Evolutionary conservation across 257 asterid genomes (phyloP), one percentile per base, ranked within the genome.

Genomic region (Ophiorrhiza pumila): DNA sequence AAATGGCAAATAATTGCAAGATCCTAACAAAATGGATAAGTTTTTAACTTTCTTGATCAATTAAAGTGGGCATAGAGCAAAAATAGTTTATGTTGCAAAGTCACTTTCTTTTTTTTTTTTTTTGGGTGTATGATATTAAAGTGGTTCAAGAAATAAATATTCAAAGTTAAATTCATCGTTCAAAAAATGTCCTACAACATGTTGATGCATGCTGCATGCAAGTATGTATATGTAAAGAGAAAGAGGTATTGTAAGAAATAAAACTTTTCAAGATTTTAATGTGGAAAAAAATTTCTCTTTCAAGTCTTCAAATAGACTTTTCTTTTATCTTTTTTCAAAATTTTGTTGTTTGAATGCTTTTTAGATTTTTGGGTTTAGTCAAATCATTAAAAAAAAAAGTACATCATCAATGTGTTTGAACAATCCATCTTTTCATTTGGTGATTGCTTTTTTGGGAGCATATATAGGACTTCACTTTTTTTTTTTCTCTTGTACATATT

Each of bases 401-500:
- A 63, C 47, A 55, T 29, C 74, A 35, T 55, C 74, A 78, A 46
- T 61, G 75, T 68, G 65, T 80, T 82, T 74, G 79, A 71, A 69
- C 79, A 72, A 72, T 74, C 68, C 61, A 57, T 76, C 74, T 55
- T 77, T 76, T 74, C 70, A 75, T 77, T 58, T 74, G 75, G 80
- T 74, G 84, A 81, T 74, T 73, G 76, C 86, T 86, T 89, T 83
- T 76, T 66, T 71, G 43, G n/a, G 71, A 84, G 76, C 83, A 79
- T 50, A 80, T 53, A 1, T 9, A 27, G 7, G 62, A 71, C 68
- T 68, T 79, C 57, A 31, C 76, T 83, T 84, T 78, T 80, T 15
- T 70, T 76, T 32, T 5, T 31, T 15, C 43, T 35, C 77, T 74
- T 58, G 52, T 62, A 78, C 68, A 80, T 69, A 83, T 80, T 85